Evolutionary conservation across 2,329 filamentous ascomycete genomes (phyloP).

Genomic region (Trichoderma pleuroti): DNA sequence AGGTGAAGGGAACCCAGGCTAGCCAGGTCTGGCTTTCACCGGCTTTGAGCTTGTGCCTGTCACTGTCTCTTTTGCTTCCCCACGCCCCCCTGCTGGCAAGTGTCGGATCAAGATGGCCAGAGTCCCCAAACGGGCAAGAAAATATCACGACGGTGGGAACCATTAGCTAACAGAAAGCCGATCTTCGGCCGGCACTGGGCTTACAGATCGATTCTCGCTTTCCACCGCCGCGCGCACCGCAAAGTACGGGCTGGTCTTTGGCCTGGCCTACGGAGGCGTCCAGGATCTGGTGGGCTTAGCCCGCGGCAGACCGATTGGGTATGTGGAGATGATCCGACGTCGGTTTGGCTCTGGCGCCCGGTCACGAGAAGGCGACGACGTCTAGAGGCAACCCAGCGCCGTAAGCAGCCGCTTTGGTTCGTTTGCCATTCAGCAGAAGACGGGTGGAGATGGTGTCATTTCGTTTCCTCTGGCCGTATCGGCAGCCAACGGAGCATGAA

Average conservation of each 20-base stretch:
- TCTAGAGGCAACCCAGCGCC: slow-evolving; percentile 4
- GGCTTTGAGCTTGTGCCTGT: neutral
- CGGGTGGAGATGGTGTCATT: slow-evolving; percentile 7
- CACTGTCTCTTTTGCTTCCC: neutral
- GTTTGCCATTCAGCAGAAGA: neutral
- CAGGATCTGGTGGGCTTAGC: slow-evolving; percentile 71
- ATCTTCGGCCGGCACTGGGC: slow-evolving; percentile 26
- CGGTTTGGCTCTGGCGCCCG: slow-evolving; percentile 30
- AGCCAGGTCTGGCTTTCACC: slow-evolving; percentile 11
- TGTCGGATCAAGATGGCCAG: slow-evolving; percentile 9
- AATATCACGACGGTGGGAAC: neutral
- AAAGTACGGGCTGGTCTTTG: slow-evolving; percentile 73
- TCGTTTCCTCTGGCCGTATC: slow-evolving; percentile 18
- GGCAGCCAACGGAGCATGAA: slow-evolving; percentile 10
- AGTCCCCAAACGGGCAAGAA: neutral
- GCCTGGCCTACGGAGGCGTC: slow-evolving; percentile 72
- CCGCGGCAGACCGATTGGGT: slow-evolving; percentile 69
- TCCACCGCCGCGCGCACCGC: slow-evolving; percentile 74
- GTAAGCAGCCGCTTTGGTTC: slow-evolving; percentile 4
- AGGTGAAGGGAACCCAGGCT: neutral
- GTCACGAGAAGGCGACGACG: slow-evolving; percentile 19
- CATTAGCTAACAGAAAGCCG: slow-evolving; percentile 22
- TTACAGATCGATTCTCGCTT: slow-evolving; percentile 71
- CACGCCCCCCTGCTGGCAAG: neutral
- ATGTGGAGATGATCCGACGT: slow-evolving; percentile 64